phyloP scores from a whole-genome alignment of 192 early-diverging fungal species.

The Linnemannia schmuckeri region DNA sequence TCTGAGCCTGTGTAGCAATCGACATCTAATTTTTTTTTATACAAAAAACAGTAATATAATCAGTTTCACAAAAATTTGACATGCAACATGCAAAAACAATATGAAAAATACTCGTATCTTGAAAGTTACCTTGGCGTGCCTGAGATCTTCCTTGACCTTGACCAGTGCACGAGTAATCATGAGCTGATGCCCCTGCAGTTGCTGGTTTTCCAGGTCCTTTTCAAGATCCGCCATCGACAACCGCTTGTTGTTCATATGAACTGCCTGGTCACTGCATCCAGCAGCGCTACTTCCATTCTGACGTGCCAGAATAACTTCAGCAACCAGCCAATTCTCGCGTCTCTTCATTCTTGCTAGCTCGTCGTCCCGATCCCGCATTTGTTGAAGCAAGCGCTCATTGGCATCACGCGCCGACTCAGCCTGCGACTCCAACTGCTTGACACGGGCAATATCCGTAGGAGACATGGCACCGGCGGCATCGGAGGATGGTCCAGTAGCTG shows the following conservation, averaged over 20 bases:
- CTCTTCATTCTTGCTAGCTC: slow-evolving; percentile 21
- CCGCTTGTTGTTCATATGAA: slow-evolving; percentile 13
- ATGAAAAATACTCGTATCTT: background rate
- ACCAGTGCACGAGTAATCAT: slow-evolving; percentile 60
- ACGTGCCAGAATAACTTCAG: slow-evolving; percentile 40
- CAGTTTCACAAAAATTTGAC: background rate
- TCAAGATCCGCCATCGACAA: slow-evolving; percentile 41
- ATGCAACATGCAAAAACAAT: background rate
- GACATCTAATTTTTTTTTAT: slow-evolving; percentile 20
- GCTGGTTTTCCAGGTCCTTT: slow-evolving; percentile 44
- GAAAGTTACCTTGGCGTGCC: slow-evolving; percentile 47
- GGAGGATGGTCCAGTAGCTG: background rate
- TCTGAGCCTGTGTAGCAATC: slow-evolving; percentile 62
- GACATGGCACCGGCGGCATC: slow-evolving; percentile 7
- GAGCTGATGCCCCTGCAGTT: slow-evolving; percentile 58
- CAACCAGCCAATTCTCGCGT: slow-evolving; percentile 48
- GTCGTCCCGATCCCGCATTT: slow-evolving; percentile 37
- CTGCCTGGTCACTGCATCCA: background rate
- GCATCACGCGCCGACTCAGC: slow-evolving; percentile 14
- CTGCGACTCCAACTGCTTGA: slow-evolving; percentile 24
- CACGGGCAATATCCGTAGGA: background rate
- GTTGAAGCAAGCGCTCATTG: slow-evolving; percentile 6
- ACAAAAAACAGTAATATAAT: background rate
- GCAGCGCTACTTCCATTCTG: background rate
- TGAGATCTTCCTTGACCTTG: slow-evolving; percentile 62